Base-by-base conservation (phyloP, 164 flowering plant species). In the Berberis vulgaris region DNA sequence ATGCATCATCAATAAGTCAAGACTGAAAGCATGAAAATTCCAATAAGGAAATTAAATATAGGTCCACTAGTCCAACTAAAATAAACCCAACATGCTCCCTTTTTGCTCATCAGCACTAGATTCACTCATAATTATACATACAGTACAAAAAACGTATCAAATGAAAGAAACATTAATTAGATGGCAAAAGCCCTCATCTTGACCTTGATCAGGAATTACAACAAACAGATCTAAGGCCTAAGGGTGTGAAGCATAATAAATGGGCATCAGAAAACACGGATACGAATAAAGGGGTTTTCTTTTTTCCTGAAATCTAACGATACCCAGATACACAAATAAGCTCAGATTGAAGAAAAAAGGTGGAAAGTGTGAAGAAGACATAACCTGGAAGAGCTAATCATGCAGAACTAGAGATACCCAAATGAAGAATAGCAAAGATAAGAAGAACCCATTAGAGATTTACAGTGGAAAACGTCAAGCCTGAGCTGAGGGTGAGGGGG, bases 1-100 rank as follows among this genome's bases (percentile, higher is more conserved):
- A 70, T 53, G 73, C 79, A 75, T 71, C 72, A 68, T 70, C 58
- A 56, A 54, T 61, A 13, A 26, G 26, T 26, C 44, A 52, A 59
- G 8, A 69, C 45, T 50, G 46, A 39, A 62, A 63, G 45, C 63
- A 69, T 63, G 8, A 46, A 63, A 60, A 64, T 44, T 41, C 3
- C 41, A 55, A 26, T 41, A 26, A 26, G 26, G 26, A 26, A 26
- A 26, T 26, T 26, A 0, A 26, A 26, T 26, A 26, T 26, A 26
- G 0, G 26, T 26, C 26, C 26, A 26, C 26, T 26, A 26, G 26
- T 26, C 26, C 26, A 26, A 26, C 26, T 26, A 26, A 26, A 26
- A 26, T 26, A 26, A 26, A 26, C 26, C 26, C 26, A 26, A 26
- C 26, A 26, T 26, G 26, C 26, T 26, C 26, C 26, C 26, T 26